phyloP scores from a whole-genome alignment of 441 rosid genomes.

The Erodium trifolium region DNA sequence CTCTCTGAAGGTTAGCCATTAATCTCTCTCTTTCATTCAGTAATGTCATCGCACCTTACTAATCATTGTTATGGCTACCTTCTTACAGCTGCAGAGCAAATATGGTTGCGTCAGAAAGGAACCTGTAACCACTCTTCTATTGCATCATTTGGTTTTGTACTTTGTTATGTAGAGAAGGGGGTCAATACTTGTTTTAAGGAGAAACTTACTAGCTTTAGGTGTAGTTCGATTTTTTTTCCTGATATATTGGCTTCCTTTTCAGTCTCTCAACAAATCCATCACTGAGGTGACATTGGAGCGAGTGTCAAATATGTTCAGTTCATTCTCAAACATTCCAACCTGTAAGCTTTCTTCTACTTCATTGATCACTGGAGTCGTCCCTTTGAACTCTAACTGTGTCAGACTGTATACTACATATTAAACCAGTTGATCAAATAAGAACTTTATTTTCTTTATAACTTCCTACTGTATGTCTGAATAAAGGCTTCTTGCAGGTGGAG shows the following conservation, averaged over 20 bases:
- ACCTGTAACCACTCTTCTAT: constrained; percentile 38
- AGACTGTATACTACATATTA: background rate
- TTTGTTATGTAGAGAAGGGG: background rate
- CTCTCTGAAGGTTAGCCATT: constrained; percentile 59
- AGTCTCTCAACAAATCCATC: constrained; percentile 54
- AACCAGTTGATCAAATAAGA: background rate
- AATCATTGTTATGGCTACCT: constrained; percentile 19
- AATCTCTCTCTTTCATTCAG: constrained; percentile 10
- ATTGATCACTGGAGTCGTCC: background rate
- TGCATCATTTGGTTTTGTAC: background rate
- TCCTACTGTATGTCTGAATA: background rate
- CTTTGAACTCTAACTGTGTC: background rate
- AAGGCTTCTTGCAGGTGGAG: constrained; percentile 5
- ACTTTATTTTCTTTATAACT: background rate
- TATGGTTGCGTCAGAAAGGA: constrained; percentile 63
- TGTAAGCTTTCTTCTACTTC: background rate
- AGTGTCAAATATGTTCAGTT: constrained; percentile 61
- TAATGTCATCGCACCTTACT: constrained; percentile 13
- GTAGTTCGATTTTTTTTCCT: background rate
- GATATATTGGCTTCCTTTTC: background rate
- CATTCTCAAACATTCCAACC: constrained; percentile 42
- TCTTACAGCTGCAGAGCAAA: constrained; percentile 73
- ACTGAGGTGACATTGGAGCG: constrained; percentile 68
- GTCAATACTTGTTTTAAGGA: background rate
- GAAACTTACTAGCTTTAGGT: background rate